Conservation (phyloP, 768 basidiomycete genomes). For the Hygrophorus russula region DNA sequence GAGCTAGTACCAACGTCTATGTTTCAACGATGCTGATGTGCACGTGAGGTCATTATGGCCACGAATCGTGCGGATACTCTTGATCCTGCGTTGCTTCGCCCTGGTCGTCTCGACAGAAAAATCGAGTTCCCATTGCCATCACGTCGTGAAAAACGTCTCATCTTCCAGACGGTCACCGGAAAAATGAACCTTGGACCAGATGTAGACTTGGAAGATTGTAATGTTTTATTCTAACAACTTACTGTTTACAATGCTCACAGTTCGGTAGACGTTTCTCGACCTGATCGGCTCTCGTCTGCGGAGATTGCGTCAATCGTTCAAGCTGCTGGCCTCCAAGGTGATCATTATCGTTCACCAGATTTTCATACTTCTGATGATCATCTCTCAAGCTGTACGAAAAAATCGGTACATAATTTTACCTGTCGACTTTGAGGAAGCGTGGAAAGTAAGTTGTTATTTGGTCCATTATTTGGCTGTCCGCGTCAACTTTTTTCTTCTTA, state of each 20-base stretch:
- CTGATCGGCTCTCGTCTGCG: constrained; percentile 90
- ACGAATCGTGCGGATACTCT: constrained; percentile 98
- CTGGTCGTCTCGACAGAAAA: constrained; percentile 95
- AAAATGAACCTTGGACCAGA: constrained; percentile 99
- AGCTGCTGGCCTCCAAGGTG: constrained; percentile 94
- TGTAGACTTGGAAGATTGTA: constrained; percentile 97
- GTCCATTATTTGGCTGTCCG: constrained; percentile 27
- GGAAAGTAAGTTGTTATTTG: constrained; percentile 89
- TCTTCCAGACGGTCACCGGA: constrained; percentile 94
- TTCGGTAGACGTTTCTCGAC: constrained; percentile 81
- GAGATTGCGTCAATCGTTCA: constrained; percentile 95
- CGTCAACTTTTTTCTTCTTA: constrained; percentile 23
- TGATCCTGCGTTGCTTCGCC: constrained; percentile 93
- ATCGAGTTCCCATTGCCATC: constrained; percentile 97
- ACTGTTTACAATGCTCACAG: constrained; percentile 6
- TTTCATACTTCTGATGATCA: constrained; percentile 1
- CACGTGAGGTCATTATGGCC: constrained; percentile 90
- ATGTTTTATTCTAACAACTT: constrained; percentile 18
- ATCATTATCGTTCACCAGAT: not conserved
- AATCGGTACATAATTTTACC: constrained; percentile 97
- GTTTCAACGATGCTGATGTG: constrained; percentile 1
- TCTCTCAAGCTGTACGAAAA: constrained; percentile 75
- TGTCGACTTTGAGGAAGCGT: constrained; percentile 97
- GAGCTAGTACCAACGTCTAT: constrained; percentile 8
- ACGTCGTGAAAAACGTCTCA: constrained; percentile 87